Percentiles rank a stretch among this genome's conserved stretches.
Conservation (phyloP, 2,329 filamentous ascomycete species). For the Lasiodiplodia sp. region DNA sequence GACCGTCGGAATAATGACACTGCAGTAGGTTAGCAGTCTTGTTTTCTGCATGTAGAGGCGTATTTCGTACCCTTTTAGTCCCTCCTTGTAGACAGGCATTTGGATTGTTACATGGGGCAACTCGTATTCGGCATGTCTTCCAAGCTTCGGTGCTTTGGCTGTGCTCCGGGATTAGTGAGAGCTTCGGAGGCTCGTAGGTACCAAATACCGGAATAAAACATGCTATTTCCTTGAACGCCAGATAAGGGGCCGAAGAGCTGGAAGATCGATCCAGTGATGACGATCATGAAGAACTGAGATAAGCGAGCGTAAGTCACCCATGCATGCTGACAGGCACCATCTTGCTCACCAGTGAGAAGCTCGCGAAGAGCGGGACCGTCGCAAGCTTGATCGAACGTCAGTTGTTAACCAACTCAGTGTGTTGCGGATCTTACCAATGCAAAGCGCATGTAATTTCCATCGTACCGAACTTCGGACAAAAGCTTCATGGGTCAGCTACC, state of each 20-base stretch:
- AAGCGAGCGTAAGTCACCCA: constrained; percentile 18
- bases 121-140: constrained; percentile 16
- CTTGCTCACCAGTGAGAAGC: constrained; percentile 41
- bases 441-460: constrained; percentile 48
- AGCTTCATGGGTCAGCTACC: constrained; percentile 2
- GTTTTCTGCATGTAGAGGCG: background rate
- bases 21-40: constrained; percentile 24
- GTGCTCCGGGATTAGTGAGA: background rate
- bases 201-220: constrained; percentile 37
- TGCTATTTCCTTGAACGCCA: constrained; percentile 37
- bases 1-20: constrained; percentile 32
- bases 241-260: constrained; percentile 58
- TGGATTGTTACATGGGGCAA: constrained; percentile 63
- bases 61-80: constrained; percentile 38
- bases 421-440: constrained; percentile 42
- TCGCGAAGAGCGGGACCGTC: constrained; percentile 46
- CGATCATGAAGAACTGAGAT: constrained; percentile 59
- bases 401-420: background rate
- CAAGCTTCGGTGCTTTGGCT: constrained; percentile 23
- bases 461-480: constrained; percentile 49
- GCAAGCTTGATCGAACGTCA: constrained; percentile 41
- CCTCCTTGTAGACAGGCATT: constrained; percentile 53
- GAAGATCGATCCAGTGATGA: constrained; percentile 56
- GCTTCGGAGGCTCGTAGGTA: constrained; percentile 19
- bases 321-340: constrained; percentile 21